Evolutionary conservation across 2,329 filamentous ascomycete species (phyloP).

Genomic region (Aspergillus transmontanensis): DNA sequence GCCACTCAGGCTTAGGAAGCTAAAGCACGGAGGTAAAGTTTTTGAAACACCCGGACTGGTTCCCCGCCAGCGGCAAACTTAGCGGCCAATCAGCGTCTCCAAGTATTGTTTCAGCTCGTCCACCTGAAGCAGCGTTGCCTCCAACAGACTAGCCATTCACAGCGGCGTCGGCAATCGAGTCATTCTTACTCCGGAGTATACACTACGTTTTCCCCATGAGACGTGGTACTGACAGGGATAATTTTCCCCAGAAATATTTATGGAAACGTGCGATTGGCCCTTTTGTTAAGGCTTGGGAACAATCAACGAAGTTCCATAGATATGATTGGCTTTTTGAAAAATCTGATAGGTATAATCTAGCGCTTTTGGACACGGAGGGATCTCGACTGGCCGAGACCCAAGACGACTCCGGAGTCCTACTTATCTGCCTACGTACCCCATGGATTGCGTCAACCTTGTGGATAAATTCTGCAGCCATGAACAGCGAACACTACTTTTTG

Average conservation of each 20-base stretch:
- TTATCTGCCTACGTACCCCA: not conserved
- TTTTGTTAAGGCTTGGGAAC: not conserved
- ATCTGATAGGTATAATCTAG: not conserved
- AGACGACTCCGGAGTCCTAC: not conserved
- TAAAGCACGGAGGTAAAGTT: not conserved
- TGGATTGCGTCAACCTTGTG: conserved; percentile 2
- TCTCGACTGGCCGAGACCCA: not conserved
- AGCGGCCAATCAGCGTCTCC: not conserved
- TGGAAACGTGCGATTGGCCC: not conserved
- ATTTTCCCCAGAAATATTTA: not conserved
- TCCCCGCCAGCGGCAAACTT: conserved; percentile 1
- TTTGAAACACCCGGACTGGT: conserved; percentile 15
- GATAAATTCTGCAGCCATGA: not conserved
- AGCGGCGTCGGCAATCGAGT: not conserved
- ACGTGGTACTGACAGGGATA: not conserved
- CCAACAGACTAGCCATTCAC: not conserved
- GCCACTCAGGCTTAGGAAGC: conserved; percentile 1
- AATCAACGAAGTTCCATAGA: not conserved
- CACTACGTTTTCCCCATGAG: too few relatives aligned
- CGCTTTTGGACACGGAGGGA: not conserved
- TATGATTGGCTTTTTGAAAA: not conserved
- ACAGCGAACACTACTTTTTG: not conserved
- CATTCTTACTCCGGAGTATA: not conserved
- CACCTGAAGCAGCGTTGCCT: not conserved
- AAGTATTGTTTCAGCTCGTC: not conserved